Base-by-base conservation (phyloP, 768 basidiomycete species). In the Boletus subparvulus region DNA sequence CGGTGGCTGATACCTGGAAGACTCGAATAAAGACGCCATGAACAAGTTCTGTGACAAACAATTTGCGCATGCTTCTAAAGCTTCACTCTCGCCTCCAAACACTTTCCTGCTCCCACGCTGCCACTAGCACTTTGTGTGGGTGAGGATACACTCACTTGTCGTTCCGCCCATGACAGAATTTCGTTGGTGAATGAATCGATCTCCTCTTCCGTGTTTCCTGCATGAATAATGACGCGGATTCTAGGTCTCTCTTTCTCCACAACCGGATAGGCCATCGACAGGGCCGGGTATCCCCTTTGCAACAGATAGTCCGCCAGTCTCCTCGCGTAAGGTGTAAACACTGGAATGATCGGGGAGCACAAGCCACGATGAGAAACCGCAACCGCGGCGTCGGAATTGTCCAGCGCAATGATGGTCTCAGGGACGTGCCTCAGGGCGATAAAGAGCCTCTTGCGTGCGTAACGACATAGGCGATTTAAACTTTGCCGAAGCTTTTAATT, bases 271-370 rank as follows among this genome's bases (percentile, higher is more conserved):
- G 65, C 67, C 6, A 64, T n/a, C 1, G 57, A 24, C 2, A 51
- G 32, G 9, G 55, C 57, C 0, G 47, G 59, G 8, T 66, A 48
- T 26, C 65, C 65, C n/a, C 11, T 67, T 21, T 51, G 26, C 13
- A 57, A 30, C 10, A 66, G n/a, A 17, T 64, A 57, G n/a, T 57
- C 48, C 6, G 65, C 53, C 26, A 67, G 47, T 6, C n/a, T 55
- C 9, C n/a, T 14, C 8, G 57, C 59, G 7, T 3, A 32, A 2
- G 59, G 59, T 9, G 62, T 59, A 24, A 61, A 64, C 10, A 67
- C 53, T 9, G 65, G 65, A 4, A 67, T 59, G 59, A 67, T 24
- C 12, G 65, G 65, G 26, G 65, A 66, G 48, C 37, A 56, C 19
- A 61, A 30, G 45, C 33, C 35, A 28, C 6, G 21, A 42, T 54